Base-by-base conservation (phyloP, 345 rosid genomes). In the Aurinia saxatilis region DNA sequence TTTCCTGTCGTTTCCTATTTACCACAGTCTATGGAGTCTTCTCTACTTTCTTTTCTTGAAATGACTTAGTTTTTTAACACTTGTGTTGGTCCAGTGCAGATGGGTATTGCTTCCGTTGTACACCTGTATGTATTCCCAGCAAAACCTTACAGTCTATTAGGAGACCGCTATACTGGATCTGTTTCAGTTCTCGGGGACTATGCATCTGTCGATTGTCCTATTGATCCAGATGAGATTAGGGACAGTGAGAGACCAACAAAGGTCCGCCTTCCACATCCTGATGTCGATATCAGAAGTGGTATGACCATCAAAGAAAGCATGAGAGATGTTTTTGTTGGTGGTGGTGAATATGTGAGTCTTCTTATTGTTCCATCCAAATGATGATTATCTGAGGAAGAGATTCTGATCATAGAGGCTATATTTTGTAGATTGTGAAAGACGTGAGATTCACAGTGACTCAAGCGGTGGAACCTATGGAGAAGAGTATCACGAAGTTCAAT, bases 201-300 rank as follows among this genome's bases (percentile, higher is more conserved):
- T 83, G 93, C 83, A 30, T 85, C 95, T 57, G 86, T 81, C 18
- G 99, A 87, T 72, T 93, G 90, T 67, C 95, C 96, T 46, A 65
- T 84, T 57, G 99, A 93, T 77, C 99, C 99, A 30, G 99, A 93
- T 64, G 99, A 90, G 83, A 77, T 90, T 66, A 77, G 99, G 77
- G 99, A 95, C 77, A 86, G 93, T 72, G 96, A 95, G 75, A 81
- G 99, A 63, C 99, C 88, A 46, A 90, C 91, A n/a, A 95, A 90
- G 72, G 60, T 88, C 57, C 97, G 96, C 40, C 86, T 90, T 39
- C 99, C 95, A 5, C 95, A 83, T 69, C 97, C 95, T 55, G 86
- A 84, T 55, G 31, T 66, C 50, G 85, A 87, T 71, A 71, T 66
- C 37, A 84, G 76, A 79, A 84, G 92, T 67, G 89, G 91, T 57